Percentiles rank a stretch among this genome's conserved stretches.
phyloP scores from a whole-genome alignment of 2,329 filamentous ascomycete genomes.

The Neopestalotiopsis sp. region DNA sequence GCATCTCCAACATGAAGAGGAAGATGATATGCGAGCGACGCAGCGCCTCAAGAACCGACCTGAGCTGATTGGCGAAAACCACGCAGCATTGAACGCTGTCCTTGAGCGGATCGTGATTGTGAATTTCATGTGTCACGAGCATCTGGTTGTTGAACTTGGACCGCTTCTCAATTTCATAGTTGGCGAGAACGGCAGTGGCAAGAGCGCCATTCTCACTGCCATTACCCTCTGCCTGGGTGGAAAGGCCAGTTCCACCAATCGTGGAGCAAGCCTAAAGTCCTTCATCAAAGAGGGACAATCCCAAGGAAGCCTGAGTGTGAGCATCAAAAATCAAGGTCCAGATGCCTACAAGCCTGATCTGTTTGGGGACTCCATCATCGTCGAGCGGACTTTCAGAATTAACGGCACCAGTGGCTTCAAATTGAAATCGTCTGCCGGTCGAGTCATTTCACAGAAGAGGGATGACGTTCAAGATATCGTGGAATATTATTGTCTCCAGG shows the following conservation, averaged over 20 bases:
- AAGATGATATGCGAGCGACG: constrained; percentile 68
- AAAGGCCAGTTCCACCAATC: constrained; percentile 91
- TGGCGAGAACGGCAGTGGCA: constrained; percentile 96
- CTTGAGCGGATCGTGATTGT: constrained; percentile 85
- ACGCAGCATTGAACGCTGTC: constrained; percentile 81
- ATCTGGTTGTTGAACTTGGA: constrained; percentile 82
- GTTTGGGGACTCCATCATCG: constrained; percentile 83
- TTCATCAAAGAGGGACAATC: constrained; percentile 91
- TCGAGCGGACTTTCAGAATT: constrained; percentile 88
- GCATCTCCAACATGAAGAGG: constrained; percentile 60
- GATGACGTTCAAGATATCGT: constrained; percentile 89
- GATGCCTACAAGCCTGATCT: constrained; percentile 82
- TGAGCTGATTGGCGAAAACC: constrained; percentile 66
- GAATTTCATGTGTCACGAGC: constrained; percentile 96
- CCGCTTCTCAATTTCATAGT: constrained; percentile 98
- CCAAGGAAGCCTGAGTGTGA: constrained; percentile 76
- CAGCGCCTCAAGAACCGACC: constrained; percentile 63
- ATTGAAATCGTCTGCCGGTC: constrained; percentile 74
- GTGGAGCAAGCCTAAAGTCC: constrained; percentile 85
- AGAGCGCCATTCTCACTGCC: constrained; percentile 93
- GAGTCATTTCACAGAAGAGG: constrained; percentile 80
- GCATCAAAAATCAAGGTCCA: constrained; percentile 87
- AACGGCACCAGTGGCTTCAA: constrained; percentile 82
- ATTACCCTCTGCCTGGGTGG: constrained; percentile 94
- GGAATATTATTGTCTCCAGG: constrained; percentile 90